phyloP scores from a whole-genome alignment of 164 flowering plant genomes.

The Macadamia integrifolia region DNA sequence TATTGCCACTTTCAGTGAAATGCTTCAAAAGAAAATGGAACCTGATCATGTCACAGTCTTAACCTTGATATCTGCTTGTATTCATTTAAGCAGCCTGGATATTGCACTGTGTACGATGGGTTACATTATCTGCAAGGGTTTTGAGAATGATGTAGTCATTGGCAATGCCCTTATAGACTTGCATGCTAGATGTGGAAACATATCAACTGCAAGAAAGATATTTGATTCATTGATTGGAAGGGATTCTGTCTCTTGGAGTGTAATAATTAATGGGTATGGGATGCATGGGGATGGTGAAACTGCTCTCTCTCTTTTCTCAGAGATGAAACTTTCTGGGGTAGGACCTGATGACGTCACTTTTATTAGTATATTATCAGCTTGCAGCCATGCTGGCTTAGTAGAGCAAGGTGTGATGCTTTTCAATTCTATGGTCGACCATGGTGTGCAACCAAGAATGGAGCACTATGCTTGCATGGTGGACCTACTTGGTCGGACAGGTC shows the following conservation, averaged over 20 bases:
- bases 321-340: conserved; percentile 35
- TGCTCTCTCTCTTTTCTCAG: conserved; percentile 35
- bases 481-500: conserved; percentile 53
- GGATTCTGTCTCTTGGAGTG: conserved; percentile 47
- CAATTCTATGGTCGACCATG: conserved; percentile 32
- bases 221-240: conserved; percentile 33
- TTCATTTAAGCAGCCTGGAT: conserved; percentile 24
- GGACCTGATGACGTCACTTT: conserved; percentile 39
- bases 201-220: conserved; percentile 29
- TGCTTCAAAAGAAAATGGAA: conserved; percentile 24
- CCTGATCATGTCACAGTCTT: conserved; percentile 45
- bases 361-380: conserved; percentile 42
- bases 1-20: conserved; percentile 27
- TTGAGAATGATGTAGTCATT: conserved; percentile 28
- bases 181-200: conserved; percentile 51
- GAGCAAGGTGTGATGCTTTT: conserved; percentile 38
- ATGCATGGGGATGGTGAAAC: conserved; percentile 41
- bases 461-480: conserved; percentile 62
- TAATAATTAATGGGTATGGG: conserved; percentile 48
- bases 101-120: conserved; percentile 30
- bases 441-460: conserved; percentile 33
- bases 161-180: conserved; percentile 51
- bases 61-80: conserved; percentile 39
- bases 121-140: conserved; percentile 32
- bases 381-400: conserved; percentile 55